Conservation (phyloP, 805 yeast species). For the Starmerella gropengiesseri region DNA sequence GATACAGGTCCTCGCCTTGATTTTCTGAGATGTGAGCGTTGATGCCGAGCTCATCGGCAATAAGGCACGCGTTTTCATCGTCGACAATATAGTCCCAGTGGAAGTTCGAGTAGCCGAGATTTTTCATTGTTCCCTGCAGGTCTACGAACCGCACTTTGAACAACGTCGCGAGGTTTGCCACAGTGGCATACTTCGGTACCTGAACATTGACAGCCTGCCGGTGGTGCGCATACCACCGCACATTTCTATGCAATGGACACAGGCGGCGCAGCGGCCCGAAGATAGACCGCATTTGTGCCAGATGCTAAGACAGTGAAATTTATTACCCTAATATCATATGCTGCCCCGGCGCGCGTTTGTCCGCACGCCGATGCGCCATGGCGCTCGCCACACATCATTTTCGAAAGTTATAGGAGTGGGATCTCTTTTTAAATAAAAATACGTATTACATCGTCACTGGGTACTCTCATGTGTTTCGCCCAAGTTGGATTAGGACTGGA, state of each 20-base stretch:
- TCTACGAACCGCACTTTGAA: conserved; percentile 53
- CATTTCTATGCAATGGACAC: neutral
- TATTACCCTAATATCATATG: conserved; percentile 3
- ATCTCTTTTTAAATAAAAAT: neutral
- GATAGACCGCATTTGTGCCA: neutral
- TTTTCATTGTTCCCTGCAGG: conserved; percentile 46
- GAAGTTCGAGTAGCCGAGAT: conserved; percentile 62
- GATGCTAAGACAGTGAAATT: neutral
- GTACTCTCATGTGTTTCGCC: no score
- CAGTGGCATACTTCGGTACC: conserved; percentile 67
- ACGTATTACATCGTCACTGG: no score
- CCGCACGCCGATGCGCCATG: no score
- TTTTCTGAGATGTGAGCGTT: conserved; percentile 45
- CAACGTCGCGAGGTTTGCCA: conserved; percentile 65
- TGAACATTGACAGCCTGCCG: neutral
- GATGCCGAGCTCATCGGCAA: conserved; percentile 82
- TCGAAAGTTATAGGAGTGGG: neutral
- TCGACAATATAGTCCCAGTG: conserved; percentile 70
- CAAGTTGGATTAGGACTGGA: no score
- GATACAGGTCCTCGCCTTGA: conserved; percentile 50
- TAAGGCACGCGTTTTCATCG: conserved; percentile 69
- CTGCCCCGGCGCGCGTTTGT: no score
- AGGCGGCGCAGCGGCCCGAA: conserved; percentile 1
- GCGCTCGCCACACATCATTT: neutral
- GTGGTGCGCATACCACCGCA: neutral